Evolutionary conservation across 2,329 filamentous ascomycete species (phyloP).

Genomic region (Nemania bipapillata): DNA sequence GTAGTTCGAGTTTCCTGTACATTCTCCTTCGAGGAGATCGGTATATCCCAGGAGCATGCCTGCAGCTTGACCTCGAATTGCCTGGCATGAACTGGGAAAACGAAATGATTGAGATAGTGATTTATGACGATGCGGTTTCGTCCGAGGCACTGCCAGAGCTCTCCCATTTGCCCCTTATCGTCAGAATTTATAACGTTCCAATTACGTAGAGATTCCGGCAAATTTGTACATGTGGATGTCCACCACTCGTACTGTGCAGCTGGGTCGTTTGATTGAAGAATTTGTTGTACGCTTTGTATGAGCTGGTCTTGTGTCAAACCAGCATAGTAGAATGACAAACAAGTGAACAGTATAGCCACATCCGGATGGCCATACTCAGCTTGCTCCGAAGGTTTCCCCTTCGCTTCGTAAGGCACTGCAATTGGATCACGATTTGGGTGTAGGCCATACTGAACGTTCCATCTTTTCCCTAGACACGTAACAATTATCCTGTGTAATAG

Average conservation of each 20-base stretch:
- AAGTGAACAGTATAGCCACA: constrained; percentile 72
- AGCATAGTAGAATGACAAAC: constrained; percentile 73
- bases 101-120: constrained; percentile 70
- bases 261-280: constrained; percentile 67
- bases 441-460: constrained; percentile 74
- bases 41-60: constrained; percentile 75
- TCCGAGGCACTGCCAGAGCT: constrained; percentile 62
- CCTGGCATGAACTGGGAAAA: constrained; percentile 72
- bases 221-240: constrained; percentile 50
- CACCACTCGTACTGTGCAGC: constrained; percentile 65
- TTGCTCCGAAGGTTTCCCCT: constrained; percentile 69
- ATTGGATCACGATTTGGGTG: constrained; percentile 66
- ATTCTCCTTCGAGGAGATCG: constrained; percentile 52
- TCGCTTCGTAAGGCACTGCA: constrained; percentile 74
- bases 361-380: constrained; percentile 76
- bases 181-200: constrained; percentile 69
- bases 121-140: constrained; percentile 64
- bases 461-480: constrained; percentile 69
- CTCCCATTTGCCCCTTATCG: constrained; percentile 61
- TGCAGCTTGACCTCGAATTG: constrained; percentile 72
- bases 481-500: constrained; percentile 69
- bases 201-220: constrained; percentile 59
- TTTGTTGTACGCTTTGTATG: constrained; percentile 58
- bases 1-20: constrained; percentile 43
- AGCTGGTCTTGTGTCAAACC: constrained; percentile 64